These are phyloP conservation scores for Pseudoperonospora humuli DNA, from an alignment of 352 stramenopile species.

Conservation along the genomic window DNA sequence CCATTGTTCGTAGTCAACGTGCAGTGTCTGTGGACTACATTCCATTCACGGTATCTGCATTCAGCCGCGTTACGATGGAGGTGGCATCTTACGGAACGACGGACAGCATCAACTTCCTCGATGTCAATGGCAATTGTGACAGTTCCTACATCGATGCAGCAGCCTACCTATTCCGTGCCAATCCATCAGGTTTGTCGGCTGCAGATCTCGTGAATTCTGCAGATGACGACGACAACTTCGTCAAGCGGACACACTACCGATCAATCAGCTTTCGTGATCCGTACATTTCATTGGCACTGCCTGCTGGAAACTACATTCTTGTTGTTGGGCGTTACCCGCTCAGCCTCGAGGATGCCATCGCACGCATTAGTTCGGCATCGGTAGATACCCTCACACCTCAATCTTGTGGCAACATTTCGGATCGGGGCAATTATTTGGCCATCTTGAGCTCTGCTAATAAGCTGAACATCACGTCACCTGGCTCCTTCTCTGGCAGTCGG, in stretches of 20 bases:
- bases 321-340: constrained; percentile 62
- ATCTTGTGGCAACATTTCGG: constrained; percentile 31
- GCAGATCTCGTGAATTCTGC: constrained; percentile 40
- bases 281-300: constrained; percentile 53
- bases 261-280: constrained; percentile 69
- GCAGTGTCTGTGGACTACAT: constrained; percentile 54
- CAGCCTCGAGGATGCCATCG: constrained; percentile 45
- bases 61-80: constrained; percentile 53
- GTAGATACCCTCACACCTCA: constrained; percentile 39
- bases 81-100: constrained; percentile 44
- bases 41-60: constrained; percentile 35
- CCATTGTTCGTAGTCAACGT: constrained; percentile 35
- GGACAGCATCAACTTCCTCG: constrained; percentile 29
- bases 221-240: constrained; percentile 62
- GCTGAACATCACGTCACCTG: too few species aligned
- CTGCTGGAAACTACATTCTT: constrained; percentile 42
- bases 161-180: constrained; percentile 48
- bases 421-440: constrained; percentile 47
- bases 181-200: constrained; percentile 20
- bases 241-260: constrained; percentile 31
- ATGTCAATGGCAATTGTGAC: constrained; percentile 58
- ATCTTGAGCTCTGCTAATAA: too few species aligned
- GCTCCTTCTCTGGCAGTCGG: too few species aligned
- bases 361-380: constrained; percentile 23
- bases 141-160: constrained; percentile 62